These are phyloP conservation scores for Pistacia integerrima DNA, from an alignment of 345 rosid genomes.

Conservation along the genomic window DNA sequence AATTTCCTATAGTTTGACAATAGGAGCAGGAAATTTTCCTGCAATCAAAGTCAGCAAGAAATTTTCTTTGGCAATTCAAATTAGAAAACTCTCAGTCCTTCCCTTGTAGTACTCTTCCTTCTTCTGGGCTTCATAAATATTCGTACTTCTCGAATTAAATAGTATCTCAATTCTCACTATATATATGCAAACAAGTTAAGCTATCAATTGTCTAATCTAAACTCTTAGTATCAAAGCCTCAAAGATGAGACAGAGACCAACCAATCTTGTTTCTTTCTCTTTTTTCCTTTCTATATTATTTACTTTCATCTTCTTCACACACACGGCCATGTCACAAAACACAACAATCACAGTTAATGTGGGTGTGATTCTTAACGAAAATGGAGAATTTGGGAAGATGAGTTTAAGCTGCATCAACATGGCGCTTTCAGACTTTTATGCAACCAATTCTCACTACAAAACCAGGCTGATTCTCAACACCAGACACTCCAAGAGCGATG, in stretches of 20 bases:
- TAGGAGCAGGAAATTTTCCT: neutral
- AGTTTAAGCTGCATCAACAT: constrained; percentile 47
- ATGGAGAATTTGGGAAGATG: constrained; percentile 19
- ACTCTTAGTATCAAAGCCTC: neutral
- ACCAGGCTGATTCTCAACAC: constrained; percentile 46
- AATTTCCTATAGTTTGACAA: no score
- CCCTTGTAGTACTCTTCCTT: neutral
- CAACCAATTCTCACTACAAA: constrained; percentile 29
- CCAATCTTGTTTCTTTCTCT: neutral
- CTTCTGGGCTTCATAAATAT: neutral
- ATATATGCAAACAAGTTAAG: no score
- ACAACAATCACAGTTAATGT: constrained; percentile 35
- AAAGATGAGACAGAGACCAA: neutral
- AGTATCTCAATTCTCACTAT: neutral
- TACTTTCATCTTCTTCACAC: neutral
- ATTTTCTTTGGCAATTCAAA: no score
- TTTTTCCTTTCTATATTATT: neutral
- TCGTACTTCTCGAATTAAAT: neutral
- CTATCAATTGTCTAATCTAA: no score
- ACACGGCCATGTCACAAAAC: constrained; percentile 26
- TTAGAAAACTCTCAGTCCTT: neutral
- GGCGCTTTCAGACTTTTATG: constrained; percentile 59
- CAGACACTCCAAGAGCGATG: constrained; percentile 46
- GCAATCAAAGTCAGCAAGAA: neutral
- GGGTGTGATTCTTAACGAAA: constrained; percentile 53